Base-by-base conservation (phyloP, 108 stramenopile genomes). In the Aureococcus anophagefferens region DNA sequence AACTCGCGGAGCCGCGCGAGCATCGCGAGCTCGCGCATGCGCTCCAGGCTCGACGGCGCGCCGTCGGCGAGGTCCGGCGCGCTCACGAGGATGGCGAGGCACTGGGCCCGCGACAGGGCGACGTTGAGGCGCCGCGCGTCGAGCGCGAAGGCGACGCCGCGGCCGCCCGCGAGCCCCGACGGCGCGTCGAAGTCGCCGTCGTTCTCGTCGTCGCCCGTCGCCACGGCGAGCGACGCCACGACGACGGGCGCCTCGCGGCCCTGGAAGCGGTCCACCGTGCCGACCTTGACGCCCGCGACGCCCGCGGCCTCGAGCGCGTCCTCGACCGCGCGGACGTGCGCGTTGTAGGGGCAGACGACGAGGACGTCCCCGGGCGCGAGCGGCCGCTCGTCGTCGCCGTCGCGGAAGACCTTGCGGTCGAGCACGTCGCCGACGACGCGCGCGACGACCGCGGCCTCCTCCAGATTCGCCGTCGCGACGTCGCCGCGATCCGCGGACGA, bases 181-280 rank as follows among this genome's bases (percentile, higher is more conserved):
- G n/a, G n/a, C 40, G 40, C 40, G 51, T 25, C 93, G 74, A 87
- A 82, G n/a, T 71, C 65, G 1, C 0, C 65, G 15, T 65, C 32
- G 32, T 65, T 5, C 1, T 65, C 65, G 30, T 70, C 5, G 4
- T 78, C 35, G 51, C 3, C 4, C 21, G 21, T 1, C 21, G 51
- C 21, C 21, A 28, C 51, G 25, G 30, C 95, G 93, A 35, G 86
- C 35, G 92, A 93, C 71, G 96, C 88, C 35, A 98, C 92, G 30
- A 98, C 89, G 67, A 97, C 90, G 46, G 92, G 89, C 16, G 87
- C 89, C 77, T 97, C 96, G 34, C 91, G 77, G 0, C 96, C 96
- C 74, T 98, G 96, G 78, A 92, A 94, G 4, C 89, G 88, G 80
- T 98, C 96, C 34, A 98, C 96, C 11, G 94, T 94, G 72, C 89